Conservation (phyloP, 768 basidiomycete genomes). For the Pisolithus tinctorius region DNA sequence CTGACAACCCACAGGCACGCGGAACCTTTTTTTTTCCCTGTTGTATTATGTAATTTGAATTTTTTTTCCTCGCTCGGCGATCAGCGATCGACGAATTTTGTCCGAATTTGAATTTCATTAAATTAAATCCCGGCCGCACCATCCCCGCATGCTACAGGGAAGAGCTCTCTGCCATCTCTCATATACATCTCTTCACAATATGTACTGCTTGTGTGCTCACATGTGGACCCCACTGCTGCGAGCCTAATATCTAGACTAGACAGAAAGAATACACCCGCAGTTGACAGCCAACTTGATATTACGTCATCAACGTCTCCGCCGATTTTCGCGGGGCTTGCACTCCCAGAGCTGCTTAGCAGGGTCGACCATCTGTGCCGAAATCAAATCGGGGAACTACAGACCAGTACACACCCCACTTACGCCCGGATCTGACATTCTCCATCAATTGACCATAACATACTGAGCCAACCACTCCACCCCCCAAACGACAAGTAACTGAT, state of each 20-base stretch:
- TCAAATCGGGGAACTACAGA: too few species aligned
- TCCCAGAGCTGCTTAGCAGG: background rate
- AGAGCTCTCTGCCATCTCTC: background rate
- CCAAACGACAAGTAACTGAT: too few species aligned
- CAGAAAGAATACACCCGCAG: background rate
- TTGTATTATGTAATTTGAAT: too few species aligned
- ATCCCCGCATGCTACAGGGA: background rate
- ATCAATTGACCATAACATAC: too few species aligned
- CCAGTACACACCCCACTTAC: too few species aligned
- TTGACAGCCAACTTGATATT: background rate
- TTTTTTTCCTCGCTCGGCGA: background rate
- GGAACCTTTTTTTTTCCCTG: background rate
- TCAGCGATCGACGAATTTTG: slow-evolving; percentile 1
- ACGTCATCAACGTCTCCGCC: background rate
- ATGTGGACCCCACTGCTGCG: background rate
- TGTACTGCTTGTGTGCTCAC: too few species aligned
- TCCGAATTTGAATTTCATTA: background rate
- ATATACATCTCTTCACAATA: background rate
- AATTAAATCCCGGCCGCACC: background rate
- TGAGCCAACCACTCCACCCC: too few species aligned
- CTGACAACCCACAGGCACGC: background rate
- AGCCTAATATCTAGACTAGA: background rate
- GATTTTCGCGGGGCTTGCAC: background rate
- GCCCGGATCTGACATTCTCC: too few species aligned
- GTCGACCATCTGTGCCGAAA: background rate